Percentiles rank a stretch among this genome's conserved stretches.
These are phyloP conservation scores for Cladophialophora yegresii DNA, from an alignment of 2,329 filamentous ascomycete species.

Conservation along the genomic window DNA sequence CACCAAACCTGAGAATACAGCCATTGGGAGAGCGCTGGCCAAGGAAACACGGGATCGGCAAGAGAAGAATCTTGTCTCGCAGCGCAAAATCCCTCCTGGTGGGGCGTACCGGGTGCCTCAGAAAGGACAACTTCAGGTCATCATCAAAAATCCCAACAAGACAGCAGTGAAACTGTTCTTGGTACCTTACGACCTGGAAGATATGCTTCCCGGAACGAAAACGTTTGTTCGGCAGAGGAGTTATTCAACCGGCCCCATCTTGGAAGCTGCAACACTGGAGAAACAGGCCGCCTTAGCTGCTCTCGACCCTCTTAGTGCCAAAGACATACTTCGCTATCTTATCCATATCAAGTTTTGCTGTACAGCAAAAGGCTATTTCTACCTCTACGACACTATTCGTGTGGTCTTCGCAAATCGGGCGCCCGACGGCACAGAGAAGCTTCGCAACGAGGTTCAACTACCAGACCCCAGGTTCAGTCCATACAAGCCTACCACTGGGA, in stretches of 20 bases:
- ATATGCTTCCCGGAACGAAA: constrained; percentile 92
- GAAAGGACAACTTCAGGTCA: constrained; percentile 90
- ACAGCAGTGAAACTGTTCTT: constrained; percentile 96
- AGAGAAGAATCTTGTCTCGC: constrained; percentile 61
- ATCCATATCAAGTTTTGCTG: constrained; percentile 93
- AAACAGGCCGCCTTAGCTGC: constrained; percentile 55
- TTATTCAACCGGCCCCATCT: constrained; percentile 82
- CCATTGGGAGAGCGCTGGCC: constrained; percentile 40
- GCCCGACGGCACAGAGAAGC: constrained; percentile 89
- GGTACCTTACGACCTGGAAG: constrained; percentile 85
- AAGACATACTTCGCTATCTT: constrained; percentile 80
- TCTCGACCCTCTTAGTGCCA: constrained; percentile 51
- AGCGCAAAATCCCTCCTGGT: constrained; percentile 69
- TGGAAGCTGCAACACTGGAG: constrained; percentile 66
- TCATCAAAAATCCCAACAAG: constrained; percentile 98
- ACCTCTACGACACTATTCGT: constrained; percentile 85
- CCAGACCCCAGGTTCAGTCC: constrained; percentile 83
- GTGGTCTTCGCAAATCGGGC: constrained; percentile 97
- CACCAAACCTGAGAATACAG: constrained; percentile 28
- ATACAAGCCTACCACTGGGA: constrained; percentile 67
- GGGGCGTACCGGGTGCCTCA: constrained; percentile 93
- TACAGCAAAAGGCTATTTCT: constrained; percentile 78
- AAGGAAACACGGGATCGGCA: constrained; percentile 56
- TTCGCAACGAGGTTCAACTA: constrained; percentile 84
- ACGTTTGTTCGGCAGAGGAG: constrained; percentile 94